phyloP scores from a whole-genome alignment of 768 basidiomycete genomes.

The Dentipellis sp. region DNA sequence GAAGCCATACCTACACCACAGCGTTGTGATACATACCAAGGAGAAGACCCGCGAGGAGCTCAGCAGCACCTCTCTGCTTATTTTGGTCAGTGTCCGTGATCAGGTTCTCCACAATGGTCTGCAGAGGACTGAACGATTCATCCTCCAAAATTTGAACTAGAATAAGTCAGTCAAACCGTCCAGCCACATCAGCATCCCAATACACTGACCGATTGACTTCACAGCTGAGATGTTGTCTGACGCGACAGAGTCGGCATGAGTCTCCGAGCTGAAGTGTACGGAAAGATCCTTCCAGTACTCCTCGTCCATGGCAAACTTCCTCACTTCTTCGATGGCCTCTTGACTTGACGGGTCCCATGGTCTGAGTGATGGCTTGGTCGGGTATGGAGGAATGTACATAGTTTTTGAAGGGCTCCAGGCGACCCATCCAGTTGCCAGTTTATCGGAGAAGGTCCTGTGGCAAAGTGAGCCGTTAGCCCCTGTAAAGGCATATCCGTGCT shows the following conservation, averaged over 20 bases:
- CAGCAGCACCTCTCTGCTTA: slow-evolving; percentile 83
- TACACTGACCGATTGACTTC: slow-evolving; percentile 61
- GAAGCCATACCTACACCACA: background rate
- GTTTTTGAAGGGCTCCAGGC: slow-evolving; percentile 42
- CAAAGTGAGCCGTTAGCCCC: background rate
- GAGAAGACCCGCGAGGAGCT: slow-evolving; percentile 69
- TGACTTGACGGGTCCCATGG: slow-evolving; percentile 51
- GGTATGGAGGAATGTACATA: slow-evolving; percentile 39
- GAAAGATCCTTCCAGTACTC: slow-evolving; percentile 65
- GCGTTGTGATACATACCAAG: slow-evolving; percentile 30
- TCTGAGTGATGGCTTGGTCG: slow-evolving; percentile 39
- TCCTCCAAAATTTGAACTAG: slow-evolving; percentile 74
- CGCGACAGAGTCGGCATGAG: slow-evolving; percentile 50
- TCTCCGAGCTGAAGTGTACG: slow-evolving; percentile 70
- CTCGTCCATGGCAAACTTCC: slow-evolving; percentile 34
- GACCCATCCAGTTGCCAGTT: slow-evolving; percentile 58
- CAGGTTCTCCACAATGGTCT: slow-evolving; percentile 53
- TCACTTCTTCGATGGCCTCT: slow-evolving; percentile 40
- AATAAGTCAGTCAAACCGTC: slow-evolving; percentile 1
- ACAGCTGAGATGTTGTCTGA: slow-evolving; percentile 66
- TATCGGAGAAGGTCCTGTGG: slow-evolving; percentile 45
- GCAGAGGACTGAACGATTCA: slow-evolving; percentile 53
- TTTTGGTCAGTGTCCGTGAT: slow-evolving; percentile 68
- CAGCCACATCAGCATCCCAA: background rate
- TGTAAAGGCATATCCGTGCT: slow-evolving; percentile 16